A percentile compares a stretch with the other conserved stretches of the same genome.
phyloP scores from a whole-genome alignment of 2,329 filamentous ascomycete genomes.

The Beauveria varroae region DNA sequence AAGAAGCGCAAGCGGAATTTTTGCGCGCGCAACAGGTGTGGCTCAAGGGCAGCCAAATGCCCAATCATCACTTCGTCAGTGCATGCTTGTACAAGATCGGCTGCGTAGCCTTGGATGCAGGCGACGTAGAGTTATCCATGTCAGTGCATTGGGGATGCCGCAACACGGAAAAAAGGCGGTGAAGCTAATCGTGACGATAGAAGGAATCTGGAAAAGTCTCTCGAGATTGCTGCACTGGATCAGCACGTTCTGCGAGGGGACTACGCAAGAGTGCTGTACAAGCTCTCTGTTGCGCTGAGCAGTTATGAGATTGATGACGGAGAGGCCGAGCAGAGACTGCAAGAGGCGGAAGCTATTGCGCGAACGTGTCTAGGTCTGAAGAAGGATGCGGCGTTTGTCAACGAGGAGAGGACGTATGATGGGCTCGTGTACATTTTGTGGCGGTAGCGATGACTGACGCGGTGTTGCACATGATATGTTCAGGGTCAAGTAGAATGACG shows the following conservation, averaged over 20 bases:
- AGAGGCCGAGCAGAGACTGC: neutral
- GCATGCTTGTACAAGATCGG: constrained; percentile 1
- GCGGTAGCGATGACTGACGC: neutral
- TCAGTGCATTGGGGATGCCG: neutral
- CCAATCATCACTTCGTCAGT: neutral
- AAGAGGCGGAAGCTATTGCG: neutral
- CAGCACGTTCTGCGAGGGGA: neutral
- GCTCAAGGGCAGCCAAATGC: neutral
- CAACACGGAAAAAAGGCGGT: neutral
- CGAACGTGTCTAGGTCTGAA: neutral
- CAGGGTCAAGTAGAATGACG: neutral
- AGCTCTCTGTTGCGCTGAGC: neutral
- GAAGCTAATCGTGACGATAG: neutral
- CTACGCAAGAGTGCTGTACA: neutral
- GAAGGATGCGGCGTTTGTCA: neutral
- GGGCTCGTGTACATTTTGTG: neutral
- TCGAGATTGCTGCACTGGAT: neutral
- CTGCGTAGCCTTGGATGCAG: neutral
- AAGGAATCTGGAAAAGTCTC: neutral
- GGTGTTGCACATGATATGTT: too few relatives aligned
- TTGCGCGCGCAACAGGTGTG: neutral
- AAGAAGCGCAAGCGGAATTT: neutral
- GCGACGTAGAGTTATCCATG: neutral
- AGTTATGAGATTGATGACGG: too few relatives aligned
- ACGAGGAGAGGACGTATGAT: neutral